phyloP scores from a whole-genome alignment of 2,329 filamentous ascomycete species.

The Aureobasidium leucospermi region DNA sequence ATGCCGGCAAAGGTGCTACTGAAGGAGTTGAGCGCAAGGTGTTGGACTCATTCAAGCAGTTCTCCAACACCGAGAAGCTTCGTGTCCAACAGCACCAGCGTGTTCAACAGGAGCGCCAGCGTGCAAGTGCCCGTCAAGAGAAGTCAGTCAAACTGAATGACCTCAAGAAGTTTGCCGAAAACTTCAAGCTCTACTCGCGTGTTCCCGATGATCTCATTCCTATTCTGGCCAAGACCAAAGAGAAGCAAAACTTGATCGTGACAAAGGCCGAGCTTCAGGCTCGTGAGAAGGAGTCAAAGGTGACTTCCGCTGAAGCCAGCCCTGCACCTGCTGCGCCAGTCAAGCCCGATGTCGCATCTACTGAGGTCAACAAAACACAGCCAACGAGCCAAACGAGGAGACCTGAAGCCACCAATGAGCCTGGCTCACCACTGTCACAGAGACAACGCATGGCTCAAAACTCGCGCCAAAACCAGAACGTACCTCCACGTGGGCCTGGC shows the following conservation, averaged over 20 bases:
- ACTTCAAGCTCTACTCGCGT: conserved; percentile 88
- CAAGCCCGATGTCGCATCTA: neutral
- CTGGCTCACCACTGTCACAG: neutral
- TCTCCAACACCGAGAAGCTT: conserved; percentile 55
- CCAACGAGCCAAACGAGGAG: neutral
- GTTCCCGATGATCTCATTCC: conserved; percentile 87
- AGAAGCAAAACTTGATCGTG: conserved; percentile 87
- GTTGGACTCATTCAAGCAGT: conserved; percentile 57
- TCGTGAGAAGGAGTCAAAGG: conserved; percentile 44
- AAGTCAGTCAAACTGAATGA: conserved; percentile 91
- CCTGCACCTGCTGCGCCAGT: conserved; percentile 22
- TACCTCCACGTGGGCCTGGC: conserved; percentile 9
- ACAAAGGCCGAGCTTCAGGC: conserved; percentile 75
- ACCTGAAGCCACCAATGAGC: neutral
- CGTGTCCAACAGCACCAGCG: conserved; percentile 50
- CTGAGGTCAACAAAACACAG: conserved; percentile 6
- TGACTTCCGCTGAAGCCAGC: conserved; percentile 32
- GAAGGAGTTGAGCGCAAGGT: conserved; percentile 56
- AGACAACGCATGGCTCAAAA: conserved; percentile 10
- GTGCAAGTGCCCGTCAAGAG: conserved; percentile 56
- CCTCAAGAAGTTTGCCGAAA: conserved; percentile 87
- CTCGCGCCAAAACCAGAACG: neutral
- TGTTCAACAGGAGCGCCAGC: conserved; percentile 42
- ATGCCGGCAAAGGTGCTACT: conserved; percentile 42
- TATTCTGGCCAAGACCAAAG: conserved; percentile 94